A percentile compares a stretch with the other conserved stretches of the same genome.
phyloP scores from a whole-genome alignment of 345 rosid species.

The Excoecaria cochinchinensis region DNA sequence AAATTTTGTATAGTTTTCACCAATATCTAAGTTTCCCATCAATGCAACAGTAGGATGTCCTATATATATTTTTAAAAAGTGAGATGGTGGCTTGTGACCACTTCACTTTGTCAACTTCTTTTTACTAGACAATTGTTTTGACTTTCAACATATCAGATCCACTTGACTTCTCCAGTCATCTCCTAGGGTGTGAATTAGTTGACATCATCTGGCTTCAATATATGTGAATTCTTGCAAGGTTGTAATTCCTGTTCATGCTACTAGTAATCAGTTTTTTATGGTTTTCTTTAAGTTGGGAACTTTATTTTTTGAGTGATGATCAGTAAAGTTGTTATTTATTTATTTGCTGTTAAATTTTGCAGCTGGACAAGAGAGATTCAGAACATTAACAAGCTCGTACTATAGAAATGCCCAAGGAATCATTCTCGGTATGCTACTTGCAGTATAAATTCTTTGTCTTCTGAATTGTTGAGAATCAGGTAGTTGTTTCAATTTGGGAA shows the following conservation, averaged over 20 bases:
- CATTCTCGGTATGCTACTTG: conserved; percentile 63
- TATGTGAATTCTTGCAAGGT: neutral
- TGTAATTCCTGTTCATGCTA: neutral
- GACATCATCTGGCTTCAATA: neutral
- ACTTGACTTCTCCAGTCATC: neutral
- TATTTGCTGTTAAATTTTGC: conserved; percentile 26
- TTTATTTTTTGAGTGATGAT: conserved; percentile 1
- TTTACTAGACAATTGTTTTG: neutral
- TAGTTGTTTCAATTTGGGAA: conserved; percentile 1
- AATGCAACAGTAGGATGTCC: conserved; percentile 18
- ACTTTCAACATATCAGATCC: conserved; percentile 1
- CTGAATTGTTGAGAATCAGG: conserved; percentile 9
- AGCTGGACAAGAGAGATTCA: conserved; percentile 98
- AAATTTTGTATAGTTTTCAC: neutral
- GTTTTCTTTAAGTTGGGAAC: neutral
- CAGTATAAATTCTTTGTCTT: conserved; percentile 4
- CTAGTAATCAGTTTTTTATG: neutral
- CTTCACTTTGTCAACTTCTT: conserved; percentile 7
- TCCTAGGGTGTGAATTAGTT: conserved; percentile 1
- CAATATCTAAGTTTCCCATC: neutral
- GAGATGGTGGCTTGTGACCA: conserved; percentile 1
- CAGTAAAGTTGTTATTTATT: conserved; percentile 6
- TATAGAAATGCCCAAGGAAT: conserved; percentile 95
- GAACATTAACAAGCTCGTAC: conserved; percentile 90
- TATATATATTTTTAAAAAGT: neutral